Evolutionary conservation across 768 basidiomycete species (phyloP).

Genomic region (Clitopilus passeckerianus): DNA sequence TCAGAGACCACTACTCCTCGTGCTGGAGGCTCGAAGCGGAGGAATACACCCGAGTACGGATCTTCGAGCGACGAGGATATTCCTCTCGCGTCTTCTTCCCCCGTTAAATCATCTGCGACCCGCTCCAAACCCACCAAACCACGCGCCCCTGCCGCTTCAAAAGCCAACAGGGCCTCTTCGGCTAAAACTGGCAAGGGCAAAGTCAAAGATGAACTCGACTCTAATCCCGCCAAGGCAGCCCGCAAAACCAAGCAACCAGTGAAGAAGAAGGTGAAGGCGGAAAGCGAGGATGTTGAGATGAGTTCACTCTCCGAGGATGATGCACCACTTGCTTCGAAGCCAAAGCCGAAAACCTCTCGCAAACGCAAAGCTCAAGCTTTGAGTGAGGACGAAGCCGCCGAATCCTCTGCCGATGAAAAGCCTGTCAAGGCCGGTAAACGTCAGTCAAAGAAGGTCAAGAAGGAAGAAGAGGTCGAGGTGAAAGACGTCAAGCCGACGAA

Average conservation of each 20-base stretch:
- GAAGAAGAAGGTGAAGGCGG: slow-evolving; percentile 67
- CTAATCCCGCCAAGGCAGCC: slow-evolving; percentile 38
- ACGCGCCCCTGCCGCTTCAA: background rate
- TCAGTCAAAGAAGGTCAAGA: slow-evolving; percentile 48
- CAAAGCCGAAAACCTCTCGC: slow-evolving; percentile 24
- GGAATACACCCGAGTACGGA: slow-evolving; percentile 46
- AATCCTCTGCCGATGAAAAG: slow-evolving; percentile 38
- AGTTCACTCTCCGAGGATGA: slow-evolving; percentile 29
- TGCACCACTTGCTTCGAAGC: slow-evolving; percentile 27
- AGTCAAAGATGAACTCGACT: slow-evolving; percentile 26
- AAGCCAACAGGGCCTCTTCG: background rate
- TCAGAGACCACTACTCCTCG: slow-evolving; percentile 37
- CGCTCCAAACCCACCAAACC: slow-evolving; percentile 14
- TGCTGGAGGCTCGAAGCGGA: slow-evolving; percentile 49
- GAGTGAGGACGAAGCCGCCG: slow-evolving; percentile 43
- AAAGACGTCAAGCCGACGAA: slow-evolving; percentile 43
- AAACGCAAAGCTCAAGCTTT: slow-evolving; percentile 41
- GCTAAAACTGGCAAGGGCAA: slow-evolving; percentile 8
- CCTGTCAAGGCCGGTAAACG: slow-evolving; percentile 41
- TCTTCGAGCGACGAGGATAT: slow-evolving; percentile 71
- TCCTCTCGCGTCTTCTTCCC: slow-evolving; percentile 64
- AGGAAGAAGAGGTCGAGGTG: slow-evolving; percentile 42
- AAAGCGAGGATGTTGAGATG: slow-evolving; percentile 18
- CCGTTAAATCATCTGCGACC: slow-evolving; percentile 40
- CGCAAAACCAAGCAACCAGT: slow-evolving; percentile 43